Conservation (phyloP, 2,329 filamentous ascomycete species). For the Fusarium mexicanum region DNA sequence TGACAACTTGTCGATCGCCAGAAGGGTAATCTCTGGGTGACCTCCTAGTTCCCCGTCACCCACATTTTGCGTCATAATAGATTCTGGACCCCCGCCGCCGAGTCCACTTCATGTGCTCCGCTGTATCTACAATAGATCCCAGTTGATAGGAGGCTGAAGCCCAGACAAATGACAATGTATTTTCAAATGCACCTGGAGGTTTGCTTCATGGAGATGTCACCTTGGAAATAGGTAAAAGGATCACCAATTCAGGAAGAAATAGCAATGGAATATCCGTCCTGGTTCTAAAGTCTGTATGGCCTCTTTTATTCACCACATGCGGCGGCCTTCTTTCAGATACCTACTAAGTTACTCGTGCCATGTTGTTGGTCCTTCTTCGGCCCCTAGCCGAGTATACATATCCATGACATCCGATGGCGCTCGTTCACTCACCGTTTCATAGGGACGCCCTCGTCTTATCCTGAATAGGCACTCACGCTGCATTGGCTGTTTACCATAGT, state of each 20-base stretch:
- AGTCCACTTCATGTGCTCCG: background rate
- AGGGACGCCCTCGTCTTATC: constrained; percentile 24
- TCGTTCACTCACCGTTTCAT: constrained; percentile 26
- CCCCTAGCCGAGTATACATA: constrained; percentile 15
- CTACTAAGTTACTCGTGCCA: background rate
- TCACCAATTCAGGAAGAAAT: background rate
- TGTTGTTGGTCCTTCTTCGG: constrained; percentile 18
- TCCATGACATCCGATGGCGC: constrained; percentile 11
- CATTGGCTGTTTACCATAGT: constrained; percentile 9
- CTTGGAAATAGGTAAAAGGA: too few relatives aligned
- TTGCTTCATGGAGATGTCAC: background rate
- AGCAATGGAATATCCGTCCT: background rate
- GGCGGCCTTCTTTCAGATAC: background rate
- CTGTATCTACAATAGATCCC: background rate
- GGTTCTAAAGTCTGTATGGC: background rate
- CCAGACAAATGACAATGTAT: background rate
- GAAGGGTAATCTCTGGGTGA: background rate
- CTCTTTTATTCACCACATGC: background rate
- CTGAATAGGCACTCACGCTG: constrained; percentile 27
- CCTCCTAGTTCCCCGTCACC: background rate
- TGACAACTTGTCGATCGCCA: constrained; percentile 12
- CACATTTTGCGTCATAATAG: constrained; percentile 20
- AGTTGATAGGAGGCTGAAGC: background rate
- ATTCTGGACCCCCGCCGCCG: background rate
- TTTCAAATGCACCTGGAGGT: background rate